Evolutionary conservation across 1,284 basidiomycete genomes (phyloP).

Genomic region (Naganishia cerealis): DNA sequence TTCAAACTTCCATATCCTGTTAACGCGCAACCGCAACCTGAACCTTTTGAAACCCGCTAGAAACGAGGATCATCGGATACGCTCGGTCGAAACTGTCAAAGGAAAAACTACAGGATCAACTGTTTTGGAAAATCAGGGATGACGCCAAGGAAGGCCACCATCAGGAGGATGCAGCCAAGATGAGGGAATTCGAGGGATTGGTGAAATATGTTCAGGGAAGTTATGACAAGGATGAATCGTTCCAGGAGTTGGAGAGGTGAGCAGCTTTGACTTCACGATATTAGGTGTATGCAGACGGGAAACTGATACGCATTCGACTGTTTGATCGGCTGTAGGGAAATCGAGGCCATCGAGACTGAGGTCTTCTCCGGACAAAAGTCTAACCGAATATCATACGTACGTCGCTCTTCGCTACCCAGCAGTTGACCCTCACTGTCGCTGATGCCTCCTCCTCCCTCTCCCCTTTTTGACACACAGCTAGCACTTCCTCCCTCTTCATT

Average conservation of each 20-base stretch:
- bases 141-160: conserved; percentile 24
- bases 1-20: background rate
- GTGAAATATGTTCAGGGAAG: conserved; percentile 22
- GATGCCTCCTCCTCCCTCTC: background rate
- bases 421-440: background rate
- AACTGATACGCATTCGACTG: background rate
- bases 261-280: background rate
- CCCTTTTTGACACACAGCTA: background rate
- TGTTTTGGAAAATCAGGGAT: conserved; percentile 29
- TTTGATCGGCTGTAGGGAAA: conserved; percentile 5
- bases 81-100: conserved; percentile 51
- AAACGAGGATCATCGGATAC: conserved; percentile 49
- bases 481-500: conserved; percentile 37
- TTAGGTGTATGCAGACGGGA: too few relatives aligned
- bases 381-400: conserved; percentile 27
- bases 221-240: conserved; percentile 31
- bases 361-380: conserved; percentile 24
- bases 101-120: conserved; percentile 30
- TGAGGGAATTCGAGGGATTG: conserved; percentile 23
- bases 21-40: background rate
- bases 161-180: conserved; percentile 26
- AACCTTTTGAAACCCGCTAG: background rate
- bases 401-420: background rate
- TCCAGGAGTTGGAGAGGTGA: conserved; percentile 25
- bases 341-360: conserved; percentile 23